Evolutionary conservation across 768 basidiomycete species (phyloP), one percentile per base, ranked within the genome.

Genomic region (Candolleomyces aberdarensis): DNA sequence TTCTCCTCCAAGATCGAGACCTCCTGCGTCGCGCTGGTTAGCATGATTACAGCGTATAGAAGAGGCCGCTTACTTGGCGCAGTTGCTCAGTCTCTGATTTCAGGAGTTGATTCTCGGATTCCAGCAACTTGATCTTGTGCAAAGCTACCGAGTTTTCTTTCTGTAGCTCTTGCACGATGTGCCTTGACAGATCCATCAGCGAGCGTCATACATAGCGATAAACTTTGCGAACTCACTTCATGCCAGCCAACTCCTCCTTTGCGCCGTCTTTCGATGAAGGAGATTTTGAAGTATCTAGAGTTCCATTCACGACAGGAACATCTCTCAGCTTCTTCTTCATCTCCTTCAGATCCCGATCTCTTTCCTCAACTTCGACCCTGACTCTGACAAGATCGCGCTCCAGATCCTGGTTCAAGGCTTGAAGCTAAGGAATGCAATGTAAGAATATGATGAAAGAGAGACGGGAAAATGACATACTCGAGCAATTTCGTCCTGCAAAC

Each of bases 91-190:
- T 80, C 68, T 92, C 89, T 11, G 86, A 79, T 29, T 82, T 67
- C 41, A 95, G 76, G 13, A 87, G 73, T 64, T 81, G 82, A 68
- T 94, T 94, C 74, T 94, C 92, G 11, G 87, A 83, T 70, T 88
- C 86, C 47, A 95, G 70, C n/a, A 87, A 70, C 66, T 88, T 86
- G 70, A 85, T 85, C 62, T 83, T 83, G 62, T 92, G 88, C 7
- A 81, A 73, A 1, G 82, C 70, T 26, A 80, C 75, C 3, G 84
- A 69, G 66, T 85, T 91, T 73, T 97, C 95, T 66, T 90, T 89
- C 68, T 92, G 91, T 44, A 97, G 78, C 66, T 94, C 91, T 69
- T 92, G 89, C 20, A 97, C 85, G 66, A 97, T 92, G 67, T 93
- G 88, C 73, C 91, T 92, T 56, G 10, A 44, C 26, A n/a, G 10